Evolutionary conservation across 202 grass and related monocot species (phyloP).

Genomic region (Schoenoplectus tabernaemontani): DNA sequence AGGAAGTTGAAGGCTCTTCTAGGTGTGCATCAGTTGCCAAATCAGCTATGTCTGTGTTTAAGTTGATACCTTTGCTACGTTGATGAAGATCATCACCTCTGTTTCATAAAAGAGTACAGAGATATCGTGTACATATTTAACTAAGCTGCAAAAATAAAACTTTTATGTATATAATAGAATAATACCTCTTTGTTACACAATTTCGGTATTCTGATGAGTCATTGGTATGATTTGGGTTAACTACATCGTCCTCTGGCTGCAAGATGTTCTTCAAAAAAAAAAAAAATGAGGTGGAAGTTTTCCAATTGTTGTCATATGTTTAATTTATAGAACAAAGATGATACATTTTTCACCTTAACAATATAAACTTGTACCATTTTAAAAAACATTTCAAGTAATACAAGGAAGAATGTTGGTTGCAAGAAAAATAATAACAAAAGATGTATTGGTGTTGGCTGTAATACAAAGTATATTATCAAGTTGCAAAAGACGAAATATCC

Average conservation of each 20-base stretch:
- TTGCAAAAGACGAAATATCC: not conserved
- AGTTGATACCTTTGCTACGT: not conserved
- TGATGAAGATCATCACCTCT: not conserved
- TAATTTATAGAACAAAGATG: conserved; percentile 2
- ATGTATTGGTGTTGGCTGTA: not conserved
- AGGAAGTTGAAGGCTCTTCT: not conserved
- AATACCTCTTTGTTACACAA: conserved; percentile 11
- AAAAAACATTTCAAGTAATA: not conserved
- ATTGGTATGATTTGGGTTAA: not conserved
- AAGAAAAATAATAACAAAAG: not conserved
- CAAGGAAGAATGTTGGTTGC: not conserved
- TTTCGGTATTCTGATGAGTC: not conserved
- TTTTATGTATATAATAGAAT: not conserved
- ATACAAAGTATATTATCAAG: not conserved
- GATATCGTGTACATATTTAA: not conserved
- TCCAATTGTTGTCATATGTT: not conserved
- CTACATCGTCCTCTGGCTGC: not conserved
- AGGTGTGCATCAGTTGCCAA: not conserved
- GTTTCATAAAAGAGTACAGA: not conserved
- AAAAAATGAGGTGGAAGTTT: not conserved
- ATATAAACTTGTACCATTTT: not conserved
- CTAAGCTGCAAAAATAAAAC: not conserved
- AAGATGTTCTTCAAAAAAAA: conserved; percentile 1
- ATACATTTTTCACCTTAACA: not conserved
- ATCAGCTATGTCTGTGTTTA: not conserved